phyloP scores from a whole-genome alignment of 2,329 filamentous ascomycete species.

The Beauveria pseudobassiana region DNA sequence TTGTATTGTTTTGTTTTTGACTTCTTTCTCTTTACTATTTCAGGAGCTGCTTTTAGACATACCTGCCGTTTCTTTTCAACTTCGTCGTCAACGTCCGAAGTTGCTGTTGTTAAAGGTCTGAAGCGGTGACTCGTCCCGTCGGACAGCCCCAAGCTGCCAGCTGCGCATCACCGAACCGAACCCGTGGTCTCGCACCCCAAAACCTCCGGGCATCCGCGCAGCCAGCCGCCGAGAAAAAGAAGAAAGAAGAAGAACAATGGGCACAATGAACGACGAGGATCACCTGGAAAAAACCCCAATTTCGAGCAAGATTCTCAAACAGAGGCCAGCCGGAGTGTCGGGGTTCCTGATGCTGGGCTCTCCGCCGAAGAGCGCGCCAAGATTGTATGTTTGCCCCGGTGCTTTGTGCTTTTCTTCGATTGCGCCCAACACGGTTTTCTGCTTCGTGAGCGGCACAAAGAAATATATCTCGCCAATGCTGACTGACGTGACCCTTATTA shows the following conservation, averaged over 20 bases:
- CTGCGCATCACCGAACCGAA: background rate
- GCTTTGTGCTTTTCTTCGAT: background rate
- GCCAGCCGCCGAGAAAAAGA: background rate
- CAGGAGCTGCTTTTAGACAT: no score
- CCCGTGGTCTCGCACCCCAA: background rate
- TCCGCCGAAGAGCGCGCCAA: constrained; percentile 53
- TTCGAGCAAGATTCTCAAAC: constrained; percentile 19
- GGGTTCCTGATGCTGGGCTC: constrained; percentile 52
- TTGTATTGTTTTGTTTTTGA: background rate
- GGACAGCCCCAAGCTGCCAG: background rate
- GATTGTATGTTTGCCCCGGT: constrained; percentile 40
- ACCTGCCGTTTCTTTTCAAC: background rate
- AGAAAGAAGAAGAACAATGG: background rate
- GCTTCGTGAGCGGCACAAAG: background rate
- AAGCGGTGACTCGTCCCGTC: background rate
- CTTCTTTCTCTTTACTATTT: no score
- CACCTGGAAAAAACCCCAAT: constrained; percentile 16
- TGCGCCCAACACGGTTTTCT: background rate
- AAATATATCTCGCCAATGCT: background rate
- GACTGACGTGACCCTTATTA: constrained; percentile 21
- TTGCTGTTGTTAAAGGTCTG: background rate
- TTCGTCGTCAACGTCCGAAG: no score
- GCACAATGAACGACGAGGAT: constrained; percentile 27
- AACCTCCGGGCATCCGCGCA: background rate
- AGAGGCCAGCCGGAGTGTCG: constrained; percentile 21